Conservation (phyloP, 2,329 filamentous ascomycete species). For the Aspergillus tamarii region DNA sequence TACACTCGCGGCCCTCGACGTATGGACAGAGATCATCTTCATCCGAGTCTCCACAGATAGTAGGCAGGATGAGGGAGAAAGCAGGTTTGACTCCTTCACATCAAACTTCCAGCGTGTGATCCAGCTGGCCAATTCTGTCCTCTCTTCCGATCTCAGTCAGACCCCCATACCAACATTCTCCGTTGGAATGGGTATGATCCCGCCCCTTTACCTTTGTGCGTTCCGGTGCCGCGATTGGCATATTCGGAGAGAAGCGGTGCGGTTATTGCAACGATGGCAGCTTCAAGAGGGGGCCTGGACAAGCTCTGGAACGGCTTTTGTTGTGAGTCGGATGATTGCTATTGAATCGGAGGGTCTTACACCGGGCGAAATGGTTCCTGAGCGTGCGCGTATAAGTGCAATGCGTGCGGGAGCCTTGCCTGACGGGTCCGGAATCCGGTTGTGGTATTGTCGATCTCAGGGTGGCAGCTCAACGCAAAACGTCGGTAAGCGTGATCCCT, state of each 20-base stretch:
- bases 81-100: background rate
- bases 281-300: background rate
- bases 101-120: background rate
- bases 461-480: background rate
- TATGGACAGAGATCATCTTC: background rate
- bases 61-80: background rate
- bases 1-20: background rate
- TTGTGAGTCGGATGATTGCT: background rate
- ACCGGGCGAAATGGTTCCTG: background rate
- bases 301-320: background rate
- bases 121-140: background rate
- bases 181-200: constrained; percentile 35
- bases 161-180: constrained; percentile 15
- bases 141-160: background rate
- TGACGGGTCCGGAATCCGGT: background rate
- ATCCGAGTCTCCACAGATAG: background rate
- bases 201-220: constrained; percentile 37
- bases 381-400: background rate
- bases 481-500: background rate
- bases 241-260: constrained; percentile 8
- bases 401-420: background rate
- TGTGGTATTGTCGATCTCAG: background rate
- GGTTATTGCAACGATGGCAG: background rate
- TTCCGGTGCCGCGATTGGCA: constrained; percentile 36
- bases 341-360: background rate